phyloP scores from a whole-genome alignment of 345 rosid genomes.

The Pistacia integerrima region DNA sequence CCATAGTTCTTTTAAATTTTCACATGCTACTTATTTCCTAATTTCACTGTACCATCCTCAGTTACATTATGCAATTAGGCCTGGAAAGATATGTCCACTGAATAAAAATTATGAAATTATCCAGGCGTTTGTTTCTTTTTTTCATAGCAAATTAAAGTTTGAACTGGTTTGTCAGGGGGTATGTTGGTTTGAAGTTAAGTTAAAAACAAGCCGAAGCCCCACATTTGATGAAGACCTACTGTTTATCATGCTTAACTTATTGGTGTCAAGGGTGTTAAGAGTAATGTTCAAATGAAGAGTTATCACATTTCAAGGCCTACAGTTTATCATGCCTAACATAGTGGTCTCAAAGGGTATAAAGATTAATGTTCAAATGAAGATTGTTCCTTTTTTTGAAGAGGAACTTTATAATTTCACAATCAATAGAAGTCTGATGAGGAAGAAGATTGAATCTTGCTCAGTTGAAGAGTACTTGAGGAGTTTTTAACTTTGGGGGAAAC shows the following conservation, averaged over 20 bases:
- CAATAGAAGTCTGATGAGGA: conserved; percentile 76
- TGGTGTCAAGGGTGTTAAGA: conserved; percentile 60
- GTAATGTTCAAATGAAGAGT: conserved; percentile 64
- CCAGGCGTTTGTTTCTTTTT: conserved; percentile 31
- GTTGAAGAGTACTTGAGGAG: conserved; percentile 52
- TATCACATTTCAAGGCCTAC: conserved; percentile 66
- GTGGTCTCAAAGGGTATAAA: conserved; percentile 57
- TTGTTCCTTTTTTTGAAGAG: conserved; percentile 59
- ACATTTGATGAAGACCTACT: conserved; percentile 60
- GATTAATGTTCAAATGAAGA: conserved; percentile 62
- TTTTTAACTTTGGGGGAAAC: conserved; percentile 53
- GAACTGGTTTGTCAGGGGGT: conserved; percentile 96
- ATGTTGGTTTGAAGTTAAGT: conserved; percentile 91
- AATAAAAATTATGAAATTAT: conserved; percentile 27
- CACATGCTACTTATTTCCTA: conserved; percentile 3
- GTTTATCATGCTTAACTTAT: conserved; percentile 60
- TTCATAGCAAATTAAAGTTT: conserved; percentile 56
- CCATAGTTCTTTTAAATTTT: neutral
- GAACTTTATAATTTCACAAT: conserved; percentile 55
- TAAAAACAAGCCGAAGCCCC: conserved; percentile 86
- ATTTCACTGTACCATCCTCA: neutral
- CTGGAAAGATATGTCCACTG: conserved; percentile 12
- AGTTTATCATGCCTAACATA: conserved; percentile 59
- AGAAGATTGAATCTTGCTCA: conserved; percentile 52
- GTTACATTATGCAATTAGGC: neutral